Conservation (phyloP, 2,329 filamentous ascomycete species). For the Pyricularia pennisetigena region DNA sequence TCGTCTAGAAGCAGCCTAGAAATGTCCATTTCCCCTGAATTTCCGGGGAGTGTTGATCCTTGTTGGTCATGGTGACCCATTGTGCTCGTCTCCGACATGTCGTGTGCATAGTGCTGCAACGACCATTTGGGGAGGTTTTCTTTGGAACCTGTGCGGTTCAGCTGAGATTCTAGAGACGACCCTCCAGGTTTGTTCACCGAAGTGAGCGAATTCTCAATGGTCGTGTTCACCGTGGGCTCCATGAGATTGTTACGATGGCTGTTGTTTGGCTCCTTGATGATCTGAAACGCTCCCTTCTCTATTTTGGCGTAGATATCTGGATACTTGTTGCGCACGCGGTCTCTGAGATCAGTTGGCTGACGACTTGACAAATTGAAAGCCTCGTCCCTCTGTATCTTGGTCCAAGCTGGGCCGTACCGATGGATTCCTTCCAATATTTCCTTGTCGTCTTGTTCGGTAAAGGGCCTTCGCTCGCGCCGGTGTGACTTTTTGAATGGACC, state of each 20-base stretch:
- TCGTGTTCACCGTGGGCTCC: constrained; percentile 41
- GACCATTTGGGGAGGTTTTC: constrained; percentile 39
- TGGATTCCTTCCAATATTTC: constrained; percentile 52
- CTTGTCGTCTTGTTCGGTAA: constrained; percentile 52
- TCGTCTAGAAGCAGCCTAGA: constrained; percentile 50
- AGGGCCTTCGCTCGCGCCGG: constrained; percentile 49
- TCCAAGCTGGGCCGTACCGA: constrained; percentile 53
- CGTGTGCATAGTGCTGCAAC: constrained; percentile 6
- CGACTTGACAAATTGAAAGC: constrained; percentile 46
- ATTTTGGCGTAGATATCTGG: constrained; percentile 46
- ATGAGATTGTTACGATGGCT: constrained; percentile 31
- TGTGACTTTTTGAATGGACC: constrained; percentile 53
- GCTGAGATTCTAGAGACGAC: constrained; percentile 27
- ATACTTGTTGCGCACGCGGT: constrained; percentile 55
- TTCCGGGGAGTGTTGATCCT: constrained; percentile 28
- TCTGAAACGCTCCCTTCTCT: constrained; percentile 41
- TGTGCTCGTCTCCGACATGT: neutral
- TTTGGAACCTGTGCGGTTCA: constrained; percentile 29
- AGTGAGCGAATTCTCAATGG: constrained; percentile 35
- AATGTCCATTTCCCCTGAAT: constrained; percentile 50
- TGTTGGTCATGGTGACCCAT: constrained; percentile 19
- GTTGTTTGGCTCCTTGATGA: constrained; percentile 23
- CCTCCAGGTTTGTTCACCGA: constrained; percentile 25
- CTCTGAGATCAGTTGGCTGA: constrained; percentile 53
- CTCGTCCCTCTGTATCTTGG: constrained; percentile 52